A percentile compares a stretch with the other conserved stretches of the same genome.
Evolutionary conservation across 2,329 filamentous ascomycete genomes (phyloP).

Genomic region (Bipolaris zeicola): DNA sequence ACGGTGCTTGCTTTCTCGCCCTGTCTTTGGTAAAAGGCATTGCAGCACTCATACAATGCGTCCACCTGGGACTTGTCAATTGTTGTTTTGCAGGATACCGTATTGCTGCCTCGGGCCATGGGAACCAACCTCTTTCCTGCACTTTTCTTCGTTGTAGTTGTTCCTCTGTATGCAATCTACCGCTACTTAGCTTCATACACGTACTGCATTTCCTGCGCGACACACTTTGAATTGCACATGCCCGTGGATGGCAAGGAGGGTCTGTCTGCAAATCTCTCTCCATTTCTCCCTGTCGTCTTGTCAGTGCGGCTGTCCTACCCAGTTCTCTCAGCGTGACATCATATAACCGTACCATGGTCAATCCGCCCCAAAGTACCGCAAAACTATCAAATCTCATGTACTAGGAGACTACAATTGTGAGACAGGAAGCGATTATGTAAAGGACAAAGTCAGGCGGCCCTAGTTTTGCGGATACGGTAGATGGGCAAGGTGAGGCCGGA

Average conservation of each 20-base stretch:
- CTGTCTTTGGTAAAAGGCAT: constrained; percentile 79
- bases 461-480: background rate
- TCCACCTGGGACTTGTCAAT: constrained; percentile 64
- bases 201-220: background rate
- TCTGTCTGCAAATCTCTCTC: constrained; percentile 74
- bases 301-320: constrained; percentile 15
- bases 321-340: constrained; percentile 28
- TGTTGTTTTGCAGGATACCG: background rate
- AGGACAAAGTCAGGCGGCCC: constrained; percentile 9
- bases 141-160: constrained; percentile 84
- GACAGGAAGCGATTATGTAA: background rate
- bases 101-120: background rate
- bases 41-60: constrained; percentile 91
- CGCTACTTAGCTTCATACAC: constrained; percentile 6
- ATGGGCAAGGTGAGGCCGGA: constrained; percentile 22
- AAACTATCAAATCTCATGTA: background rate
- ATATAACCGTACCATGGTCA: constrained; percentile 37
- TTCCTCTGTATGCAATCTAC: constrained; percentile 83
- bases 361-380: constrained; percentile 20
- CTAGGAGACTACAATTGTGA: background rate
- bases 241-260: constrained; percentile 84
- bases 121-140: constrained; percentile 60
- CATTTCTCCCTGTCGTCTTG: constrained; percentile 50
- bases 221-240: constrained; percentile 88
- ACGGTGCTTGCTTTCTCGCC: constrained; percentile 77